Evolutionary conservation across 192 early-diverging fungal species (phyloP).

Genomic region (Coemansia sp.): DNA sequence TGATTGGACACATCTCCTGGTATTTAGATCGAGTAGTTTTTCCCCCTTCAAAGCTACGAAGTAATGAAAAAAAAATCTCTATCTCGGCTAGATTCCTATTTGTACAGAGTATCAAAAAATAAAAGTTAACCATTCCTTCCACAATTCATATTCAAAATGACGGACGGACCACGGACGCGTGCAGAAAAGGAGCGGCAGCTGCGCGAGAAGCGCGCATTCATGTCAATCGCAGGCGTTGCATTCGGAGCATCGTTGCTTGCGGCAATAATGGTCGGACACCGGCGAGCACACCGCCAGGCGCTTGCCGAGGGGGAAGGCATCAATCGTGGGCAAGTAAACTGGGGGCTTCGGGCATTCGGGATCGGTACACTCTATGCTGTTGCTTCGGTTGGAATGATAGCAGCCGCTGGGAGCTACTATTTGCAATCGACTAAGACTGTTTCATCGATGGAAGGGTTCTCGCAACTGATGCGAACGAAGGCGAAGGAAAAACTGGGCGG

Average conservation of each 20-base stretch:
- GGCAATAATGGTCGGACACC: conserved; percentile 42
- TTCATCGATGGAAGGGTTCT: conserved; percentile 12
- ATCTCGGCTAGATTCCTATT: too few species aligned
- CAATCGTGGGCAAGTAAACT: conserved; percentile 21
- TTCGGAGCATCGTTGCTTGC: conserved; percentile 31
- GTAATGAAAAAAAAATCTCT: too few species aligned
- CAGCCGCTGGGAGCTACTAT: conserved; percentile 30
- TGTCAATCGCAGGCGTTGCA: conserved; percentile 31
- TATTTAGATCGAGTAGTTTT: too few species aligned
- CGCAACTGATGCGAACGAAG: conserved; percentile 19
- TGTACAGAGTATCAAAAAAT: too few species aligned
- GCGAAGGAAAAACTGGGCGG: conserved; percentile 3
- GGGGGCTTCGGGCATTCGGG: conserved; percentile 40
- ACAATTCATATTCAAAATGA: neutral
- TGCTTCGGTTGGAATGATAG: conserved; percentile 27
- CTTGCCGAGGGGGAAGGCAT: conserved; percentile 21
- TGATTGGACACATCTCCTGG: too few species aligned
- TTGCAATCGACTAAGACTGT: conserved; percentile 30
- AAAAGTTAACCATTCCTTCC: too few species aligned
- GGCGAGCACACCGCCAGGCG: conserved; percentile 33
- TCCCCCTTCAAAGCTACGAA: too few species aligned
- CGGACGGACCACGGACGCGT: conserved; percentile 13
- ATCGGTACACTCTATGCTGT: conserved; percentile 50
- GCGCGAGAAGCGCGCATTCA: conserved; percentile 31
- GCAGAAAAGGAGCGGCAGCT: conserved; percentile 39